Base-by-base conservation (phyloP, 352 stramenopile genomes). In the Globisporangium uncinulatum region DNA sequence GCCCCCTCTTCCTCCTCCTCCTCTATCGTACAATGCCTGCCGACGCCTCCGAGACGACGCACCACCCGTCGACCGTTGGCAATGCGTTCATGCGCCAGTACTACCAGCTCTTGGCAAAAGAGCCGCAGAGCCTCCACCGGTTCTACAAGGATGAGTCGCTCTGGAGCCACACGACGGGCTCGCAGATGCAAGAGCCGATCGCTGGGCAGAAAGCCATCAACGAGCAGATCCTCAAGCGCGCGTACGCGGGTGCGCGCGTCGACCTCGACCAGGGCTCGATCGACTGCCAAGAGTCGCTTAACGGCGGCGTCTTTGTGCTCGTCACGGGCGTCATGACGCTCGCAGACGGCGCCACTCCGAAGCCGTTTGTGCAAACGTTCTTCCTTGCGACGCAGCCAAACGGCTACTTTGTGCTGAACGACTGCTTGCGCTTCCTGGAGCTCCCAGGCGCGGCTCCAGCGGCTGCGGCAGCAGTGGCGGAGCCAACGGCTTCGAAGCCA, bases 71-170 rank as follows among this genome's bases (percentile, higher is more conserved):
- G 57, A 81, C 72, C 50, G 85, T 95, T 51, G 85, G 85, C 56
- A 90, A 83, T 66, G 86, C 85, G 39, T 95, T 95, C 65, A 91
- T 95, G 75, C 82, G 82, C 51, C 85, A 95, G 74, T 95, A 95
- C 73, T 95, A 95, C 71, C 82, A 92, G 59, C 79, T 95, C 51
- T 67, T 95, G 59, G 83, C 81, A 54, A 90, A 92, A 62, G 79
- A 89, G 54, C 85, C 85, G 56, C 76, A 83, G 62, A 91, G 78
- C 48, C 71, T 95, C 55, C 85, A 95, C 65, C 85, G 85, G 45
- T 95, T 95, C 63, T 95, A 95, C 67, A 95, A 95, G 81, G 73
- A 86, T 51, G 81, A 92, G 59, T 89, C 76, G 20, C 74, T 66
- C 45, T 95, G 81, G 78, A 89, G 79, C 66, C 85, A 95, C 62